Base-by-base conservation (phyloP, 2,329 filamentous ascomycete genomes). In the Exophiala spinifera region DNA sequence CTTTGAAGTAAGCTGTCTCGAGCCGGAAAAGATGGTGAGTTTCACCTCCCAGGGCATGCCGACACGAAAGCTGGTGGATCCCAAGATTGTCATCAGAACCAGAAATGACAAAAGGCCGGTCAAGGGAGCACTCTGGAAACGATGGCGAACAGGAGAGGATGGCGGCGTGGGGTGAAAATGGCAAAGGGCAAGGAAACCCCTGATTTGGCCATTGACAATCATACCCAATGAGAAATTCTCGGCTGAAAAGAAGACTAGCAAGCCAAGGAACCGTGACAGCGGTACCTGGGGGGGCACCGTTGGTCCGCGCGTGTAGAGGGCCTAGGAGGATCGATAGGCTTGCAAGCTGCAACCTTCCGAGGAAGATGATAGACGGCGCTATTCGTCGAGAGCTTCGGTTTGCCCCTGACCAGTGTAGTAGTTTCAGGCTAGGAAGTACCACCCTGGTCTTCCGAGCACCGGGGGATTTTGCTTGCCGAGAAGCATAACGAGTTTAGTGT, bases 401-500 rank as follows among this genome's bases (percentile, higher is more conserved):
- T 56, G 52, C 57, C 57, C 60, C 56, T 59, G 57, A 58, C 42
- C 54, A 47, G 37, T 48, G 40, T 42, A 33, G 15, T 50, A 53
- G 59, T 56, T 48, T 37, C 37, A 15, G 28, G 19, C 57, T 60
- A 60, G 57, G 60, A 56, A 60, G 23, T 21, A 15, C 14, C 56
- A 4, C 48, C 60, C 60, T 54, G 52, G 57, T 56, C 55, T 55
- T 59, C 60, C 60, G 60, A 50, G 46, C 34, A 49, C 42, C 52
- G 57, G 57, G n/a, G 57, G 55, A 51, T n/a, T 20, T 37, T 53
- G 55, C 52, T 57, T 60, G 53, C 57, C 57, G 57, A 60, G 44
- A 52, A 55, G 55, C 39, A 39, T 53, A 33, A 17, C 49, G 21
- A 23, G 34, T 52, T 49, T 56, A 56, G 53, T 49, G 51, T 28